A percentile compares a stretch with the other conserved stretches of the same genome.
Evolutionary conservation across 2,329 filamentous ascomycete genomes (phyloP).

Genomic region (Xylariaceae sp.): DNA sequence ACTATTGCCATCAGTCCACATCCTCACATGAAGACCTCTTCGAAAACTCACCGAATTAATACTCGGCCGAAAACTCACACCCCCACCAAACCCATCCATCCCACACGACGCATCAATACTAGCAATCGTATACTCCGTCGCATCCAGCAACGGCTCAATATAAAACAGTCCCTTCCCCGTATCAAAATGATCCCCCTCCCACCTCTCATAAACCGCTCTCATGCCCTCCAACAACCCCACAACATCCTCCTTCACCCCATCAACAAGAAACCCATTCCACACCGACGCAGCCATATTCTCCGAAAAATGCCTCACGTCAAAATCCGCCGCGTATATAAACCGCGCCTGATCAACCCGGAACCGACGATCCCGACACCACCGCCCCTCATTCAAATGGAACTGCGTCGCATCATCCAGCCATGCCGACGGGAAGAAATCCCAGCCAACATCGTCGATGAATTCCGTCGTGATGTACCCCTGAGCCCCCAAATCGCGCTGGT

Average conservation of each 20-base stretch:
- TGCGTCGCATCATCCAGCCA: constrained; percentile 13
- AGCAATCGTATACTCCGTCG: constrained; percentile 13
- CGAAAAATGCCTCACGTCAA: constrained; percentile 6
- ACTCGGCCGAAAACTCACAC: constrained; percentile 9
- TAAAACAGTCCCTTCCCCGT: constrained; percentile 9
- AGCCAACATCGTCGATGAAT: constrained; percentile 14
- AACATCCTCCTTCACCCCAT: constrained; percentile 11
- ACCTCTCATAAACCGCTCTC: constrained; percentile 7
- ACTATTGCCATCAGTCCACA: background rate
- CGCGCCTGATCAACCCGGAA: constrained; percentile 13
- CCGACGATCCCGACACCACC: constrained; percentile 15
- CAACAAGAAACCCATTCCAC: constrained; percentile 13
- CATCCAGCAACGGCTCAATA: constrained; percentile 12
- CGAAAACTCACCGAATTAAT: constrained; percentile 12
- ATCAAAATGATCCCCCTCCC: constrained; percentile 12
- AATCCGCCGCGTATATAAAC: constrained; percentile 7
- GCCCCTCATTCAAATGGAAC: constrained; percentile 13
- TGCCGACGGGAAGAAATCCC: constrained; percentile 11
- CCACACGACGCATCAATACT: constrained; percentile 16
- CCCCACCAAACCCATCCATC: constrained; percentile 9
- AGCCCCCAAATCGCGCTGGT: constrained; percentile 14
- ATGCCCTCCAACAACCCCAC: constrained; percentile 9
- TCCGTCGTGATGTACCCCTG: constrained; percentile 17
- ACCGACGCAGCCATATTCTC: constrained; percentile 9
- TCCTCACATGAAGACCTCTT: no score